A percentile compares a stretch with the other conserved stretches of the same genome.
phyloP scores from a whole-genome alignment of 2,329 filamentous ascomycete species.

The Falciphora oryzae region DNA sequence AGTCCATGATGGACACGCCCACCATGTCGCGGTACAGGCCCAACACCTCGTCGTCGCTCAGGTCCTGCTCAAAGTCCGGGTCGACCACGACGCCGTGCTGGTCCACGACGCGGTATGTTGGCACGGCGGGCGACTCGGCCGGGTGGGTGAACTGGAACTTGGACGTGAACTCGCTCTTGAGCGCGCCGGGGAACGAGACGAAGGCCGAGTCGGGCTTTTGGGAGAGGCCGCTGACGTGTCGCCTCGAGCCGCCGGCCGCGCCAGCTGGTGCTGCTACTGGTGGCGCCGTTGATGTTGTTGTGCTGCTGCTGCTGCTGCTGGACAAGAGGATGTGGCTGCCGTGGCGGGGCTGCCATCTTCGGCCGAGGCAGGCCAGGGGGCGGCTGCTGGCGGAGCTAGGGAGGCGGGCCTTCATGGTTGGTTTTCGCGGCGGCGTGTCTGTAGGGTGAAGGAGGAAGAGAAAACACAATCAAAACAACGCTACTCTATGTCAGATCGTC shows the following conservation, averaged over 20 bases:
- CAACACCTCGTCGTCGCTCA: constrained; percentile 56
- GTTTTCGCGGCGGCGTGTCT: neutral
- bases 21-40: constrained; percentile 63
- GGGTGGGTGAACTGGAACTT: constrained; percentile 72
- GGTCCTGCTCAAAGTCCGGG: constrained; percentile 60
- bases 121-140: constrained; percentile 65
- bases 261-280: constrained; percentile 1
- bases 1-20: constrained; percentile 76
- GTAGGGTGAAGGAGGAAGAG: too few species aligned
- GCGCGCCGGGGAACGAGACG: constrained; percentile 83
- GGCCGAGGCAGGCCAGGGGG: constrained; percentile 8
- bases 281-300: constrained; percentile 9
- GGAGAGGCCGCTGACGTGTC: constrained; percentile 42
- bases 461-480: neutral
- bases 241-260: constrained; percentile 10
- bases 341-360: constrained; percentile 23
- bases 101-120: constrained; percentile 88
- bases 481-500: neutral
- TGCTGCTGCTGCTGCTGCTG: too few species aligned
- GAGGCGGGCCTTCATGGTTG: constrained; percentile 14
- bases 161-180: constrained; percentile 88
- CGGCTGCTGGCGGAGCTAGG: constrained; percentile 9
- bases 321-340: constrained; percentile 14
- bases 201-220: constrained; percentile 50
- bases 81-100: constrained; percentile 83